Evolutionary conservation across 2,329 filamentous ascomycete genomes (phyloP), one percentile per base, ranked within the genome.

Genomic region (Aspergillus sp.): DNA sequence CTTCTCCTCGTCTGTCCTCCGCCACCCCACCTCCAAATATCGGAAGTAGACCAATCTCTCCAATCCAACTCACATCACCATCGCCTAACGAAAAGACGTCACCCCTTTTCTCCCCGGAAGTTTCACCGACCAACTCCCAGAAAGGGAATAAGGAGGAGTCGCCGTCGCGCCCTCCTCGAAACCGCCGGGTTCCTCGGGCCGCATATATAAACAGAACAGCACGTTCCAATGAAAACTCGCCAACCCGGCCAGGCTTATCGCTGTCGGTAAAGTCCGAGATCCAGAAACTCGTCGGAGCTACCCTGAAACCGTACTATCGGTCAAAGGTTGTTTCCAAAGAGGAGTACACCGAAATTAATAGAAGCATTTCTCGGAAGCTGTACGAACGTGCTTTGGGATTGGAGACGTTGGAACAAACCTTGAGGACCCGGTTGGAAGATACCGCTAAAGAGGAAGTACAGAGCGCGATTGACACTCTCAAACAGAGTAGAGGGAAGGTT

Each of bases 331-430:
- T 98, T 61, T 91, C 88, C 17, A 90, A 92, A 65, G 90, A 96
- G 59, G 89, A 97, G 74, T 99, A 96, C 73, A 93, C 91, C 3
- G 86, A 87, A 56, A 96, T 98, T 76, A 98, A 98, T 71, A 88
- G 92, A 61, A 88, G 90, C 59, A 87, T 98, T 35, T 97, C 91
- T 43, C 88, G 91, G 57, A 90, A 89, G 77, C 80, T 99, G 58
- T 99, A 99, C 75, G 91, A 87, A 33, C 78, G 79, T 47, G 82
- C 86, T 25, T 81, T 81, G 5, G 80, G 81, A 39, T 80, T 81
- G 14, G 76, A 81, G 19, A 75, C 80, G 23, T 81, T 95, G 31
- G 84, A 90, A 67, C 82, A 88, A 21, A 84, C 86, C 27, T 84
- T 85, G 56, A 84, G 87, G 57, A 84, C 84, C 62, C 83, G 82